A percentile compares a stretch with the other conserved stretches of the same genome.
Evolutionary conservation across 2,329 filamentous ascomycete species (phyloP).

Genomic region (Conoideocrella luteorostrata): DNA sequence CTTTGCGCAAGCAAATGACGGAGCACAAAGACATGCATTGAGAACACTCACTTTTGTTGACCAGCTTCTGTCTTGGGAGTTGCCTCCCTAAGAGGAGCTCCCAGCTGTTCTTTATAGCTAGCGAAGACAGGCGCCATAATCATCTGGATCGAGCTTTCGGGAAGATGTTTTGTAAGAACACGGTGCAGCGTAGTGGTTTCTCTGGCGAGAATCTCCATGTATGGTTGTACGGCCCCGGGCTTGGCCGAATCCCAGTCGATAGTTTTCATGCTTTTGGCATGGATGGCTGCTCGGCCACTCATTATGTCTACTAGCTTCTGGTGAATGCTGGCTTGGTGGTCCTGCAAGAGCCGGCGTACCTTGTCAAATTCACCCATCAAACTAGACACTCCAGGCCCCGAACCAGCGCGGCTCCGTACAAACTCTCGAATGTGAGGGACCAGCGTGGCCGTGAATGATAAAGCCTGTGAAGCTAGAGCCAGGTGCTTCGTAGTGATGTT

Average conservation of each 20-base stretch:
- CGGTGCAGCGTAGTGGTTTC: conserved; percentile 81
- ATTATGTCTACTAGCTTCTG: conserved; percentile 93
- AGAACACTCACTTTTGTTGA: conserved; percentile 64
- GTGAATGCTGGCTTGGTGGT: conserved; percentile 85
- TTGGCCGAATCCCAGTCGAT: conserved; percentile 63
- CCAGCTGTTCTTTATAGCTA: conserved; percentile 75
- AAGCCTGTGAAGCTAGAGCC: conserved; percentile 80
- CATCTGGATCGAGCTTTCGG: conserved; percentile 66
- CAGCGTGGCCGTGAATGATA: conserved; percentile 80
- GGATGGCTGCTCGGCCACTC: conserved; percentile 66
- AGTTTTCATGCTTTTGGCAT: conserved; percentile 67
- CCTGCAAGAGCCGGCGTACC: conserved; percentile 73
- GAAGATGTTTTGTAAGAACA: conserved; percentile 74
- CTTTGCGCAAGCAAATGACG: neutral
- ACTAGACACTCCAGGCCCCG: conserved; percentile 43
- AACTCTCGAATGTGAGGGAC: conserved; percentile 91
- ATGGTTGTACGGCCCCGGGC: conserved; percentile 47
- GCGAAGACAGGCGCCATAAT: conserved; percentile 84
- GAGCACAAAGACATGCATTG: neutral
- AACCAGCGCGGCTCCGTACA: conserved; percentile 65
- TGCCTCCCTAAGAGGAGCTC: conserved; percentile 60
- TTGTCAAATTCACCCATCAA: conserved; percentile 85
- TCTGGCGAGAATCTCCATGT: conserved; percentile 82
- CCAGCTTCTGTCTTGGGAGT: conserved; percentile 60
- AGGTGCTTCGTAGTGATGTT: conserved; percentile 97